Evolutionary conservation across 306 rosid species (phyloP), one percentile per base, ranked within the genome.

Genomic region (Mimosa pudica): DNA sequence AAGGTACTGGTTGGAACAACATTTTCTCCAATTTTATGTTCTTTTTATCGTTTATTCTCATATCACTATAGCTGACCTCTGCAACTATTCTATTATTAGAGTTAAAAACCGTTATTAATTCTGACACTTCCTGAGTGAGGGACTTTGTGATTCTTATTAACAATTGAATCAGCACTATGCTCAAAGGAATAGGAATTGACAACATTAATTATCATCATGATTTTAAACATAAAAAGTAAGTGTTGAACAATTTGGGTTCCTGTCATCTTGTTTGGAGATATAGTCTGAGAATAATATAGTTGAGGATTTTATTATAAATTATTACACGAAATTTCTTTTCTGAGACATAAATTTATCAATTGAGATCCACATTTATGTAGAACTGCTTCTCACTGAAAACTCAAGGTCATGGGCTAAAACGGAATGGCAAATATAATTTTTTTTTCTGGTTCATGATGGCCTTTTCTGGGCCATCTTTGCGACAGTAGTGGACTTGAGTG

Each of bases 1-100:
- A 95, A 95, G 99, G 99, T 95, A 84, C 62, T 73, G 77, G 58
- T 67, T 65, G 38, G 78, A 63, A 65, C 82, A 24, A 11, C 33
- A 45, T 64, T 71, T 8, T 4, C 70, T 71, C 69, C 78, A 68
- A 11, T 36, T 70, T 60, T 77, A 14, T 75, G 74, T 18, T 55
- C 70, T 63, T 77, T 85, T 52, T 44, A 44, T 20, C 9, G 30
- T 80, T 77, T 70, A 14, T 60, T 65, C 79, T 60, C 42, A 63
- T 78, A 13, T 81, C 68, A 49, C 65, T 69, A 2, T 18, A 62
- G 67, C 44, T 58, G 12, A 33, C 67, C 54, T 73, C 46, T 52
- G n/a, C 54, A 55, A 17, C 54, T 35, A 12, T 13, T 67, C 8
- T 70, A 66, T 82, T 3, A 10, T 51, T 36, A 24, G 35, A 45